Conservation (phyloP, 106 monocot species). For the Dendrobium nobile region DNA sequence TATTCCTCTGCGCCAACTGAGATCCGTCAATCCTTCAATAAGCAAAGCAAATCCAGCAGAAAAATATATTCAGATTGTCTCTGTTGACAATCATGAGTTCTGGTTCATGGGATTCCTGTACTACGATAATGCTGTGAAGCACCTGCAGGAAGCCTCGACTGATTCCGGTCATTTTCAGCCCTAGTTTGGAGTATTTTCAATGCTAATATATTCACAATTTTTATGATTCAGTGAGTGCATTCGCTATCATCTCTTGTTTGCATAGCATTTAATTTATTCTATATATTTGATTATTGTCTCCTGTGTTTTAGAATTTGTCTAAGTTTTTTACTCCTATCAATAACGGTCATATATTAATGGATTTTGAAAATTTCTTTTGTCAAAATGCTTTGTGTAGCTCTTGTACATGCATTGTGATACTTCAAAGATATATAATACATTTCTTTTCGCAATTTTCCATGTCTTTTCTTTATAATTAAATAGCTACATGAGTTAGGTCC, state of each 20-base stretch:
- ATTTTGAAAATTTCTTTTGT: not conserved
- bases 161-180: conserved; percentile 1
- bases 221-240: not conserved
- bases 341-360: not conserved
- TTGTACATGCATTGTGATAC: conserved; percentile 4
- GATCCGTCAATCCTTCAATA: conserved; percentile 51
- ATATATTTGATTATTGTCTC: not conserved
- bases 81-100: conserved; percentile 82
- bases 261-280: conserved; percentile 1
- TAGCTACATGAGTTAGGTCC: no score
- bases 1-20: conserved; percentile 70
- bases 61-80: conserved; percentile 84
- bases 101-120: conserved; percentile 94
- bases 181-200: not conserved
- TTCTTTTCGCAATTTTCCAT: not conserved
- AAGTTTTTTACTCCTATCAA: not conserved
- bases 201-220: not conserved
- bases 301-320: not conserved
- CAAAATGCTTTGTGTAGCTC: not conserved
- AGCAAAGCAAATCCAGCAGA: conserved; percentile 72
- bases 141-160: conserved; percentile 45
- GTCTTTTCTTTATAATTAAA: not conserved
- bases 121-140: conserved; percentile 66
- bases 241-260: not conserved
- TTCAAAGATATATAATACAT: not conserved